Evolutionary conservation across 768 basidiomycete genomes (phyloP).

Genomic region (Mycena haematopus): DNA sequence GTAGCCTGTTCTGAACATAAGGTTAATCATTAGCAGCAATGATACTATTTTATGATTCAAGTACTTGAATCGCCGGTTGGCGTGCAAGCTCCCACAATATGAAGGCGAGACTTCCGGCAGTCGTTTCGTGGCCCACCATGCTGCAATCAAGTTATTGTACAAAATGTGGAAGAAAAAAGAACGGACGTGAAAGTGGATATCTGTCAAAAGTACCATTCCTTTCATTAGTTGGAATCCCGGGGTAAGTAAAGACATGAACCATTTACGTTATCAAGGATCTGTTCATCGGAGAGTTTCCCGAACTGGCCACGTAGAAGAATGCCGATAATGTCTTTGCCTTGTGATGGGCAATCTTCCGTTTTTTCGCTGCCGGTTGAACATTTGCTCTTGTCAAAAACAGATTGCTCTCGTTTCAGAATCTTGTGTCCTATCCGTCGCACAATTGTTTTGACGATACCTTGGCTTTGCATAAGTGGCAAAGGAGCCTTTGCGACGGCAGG

Average conservation of each 20-base stretch:
- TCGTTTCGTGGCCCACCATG: conserved; percentile 52
- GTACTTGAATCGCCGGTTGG: conserved; percentile 41
- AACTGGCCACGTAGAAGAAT: conserved; percentile 30
- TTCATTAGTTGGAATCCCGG: not conserved
- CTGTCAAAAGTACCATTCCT: conserved; percentile 2
- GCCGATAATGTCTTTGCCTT: conserved; percentile 35
- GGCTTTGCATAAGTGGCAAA: conserved; percentile 33
- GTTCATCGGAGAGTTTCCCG: conserved; percentile 28
- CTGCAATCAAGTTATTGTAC: conserved; percentile 25
- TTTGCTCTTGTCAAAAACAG: not conserved
- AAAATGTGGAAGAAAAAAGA: not conserved
- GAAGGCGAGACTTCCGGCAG: conserved; percentile 43
- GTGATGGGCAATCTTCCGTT: not conserved
- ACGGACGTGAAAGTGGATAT: conserved; percentile 32
- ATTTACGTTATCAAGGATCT: conserved; percentile 38
- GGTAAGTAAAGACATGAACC: not conserved
- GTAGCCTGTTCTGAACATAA: conserved; percentile 38
- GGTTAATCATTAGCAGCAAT: not conserved
- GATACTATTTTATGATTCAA: not conserved
- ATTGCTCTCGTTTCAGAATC: conserved; percentile 33
- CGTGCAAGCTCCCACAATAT: conserved; percentile 47
- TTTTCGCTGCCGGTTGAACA: not conserved
- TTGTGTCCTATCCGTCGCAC: conserved; percentile 33
- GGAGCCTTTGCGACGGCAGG: conserved; percentile 36
- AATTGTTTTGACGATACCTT: conserved; percentile 35